Percentiles rank a stretch among this genome's conserved stretches.
phyloP scores from a whole-genome alignment of 2,329 filamentous ascomycete species.

The Albifimbria verrucaria region DNA sequence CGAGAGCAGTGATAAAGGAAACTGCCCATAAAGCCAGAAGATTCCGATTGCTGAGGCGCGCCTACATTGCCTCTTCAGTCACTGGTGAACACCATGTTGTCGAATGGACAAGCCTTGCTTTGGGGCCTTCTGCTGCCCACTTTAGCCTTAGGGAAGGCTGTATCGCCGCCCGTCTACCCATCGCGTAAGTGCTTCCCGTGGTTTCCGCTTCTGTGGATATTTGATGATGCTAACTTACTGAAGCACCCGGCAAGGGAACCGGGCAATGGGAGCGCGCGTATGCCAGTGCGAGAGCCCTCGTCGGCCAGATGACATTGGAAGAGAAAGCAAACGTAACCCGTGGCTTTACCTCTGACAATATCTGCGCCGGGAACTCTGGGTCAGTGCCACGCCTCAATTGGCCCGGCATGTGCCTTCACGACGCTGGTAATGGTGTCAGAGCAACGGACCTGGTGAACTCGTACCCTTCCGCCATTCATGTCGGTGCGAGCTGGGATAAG shows the following conservation, averaged over 20 bases:
- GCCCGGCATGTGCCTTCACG: slow-evolving; percentile 46
- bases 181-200: slow-evolving; percentile 13
- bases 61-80: too few relatives aligned
- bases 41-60: too few relatives aligned
- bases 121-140: slow-evolving; percentile 6
- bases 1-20: neutral
- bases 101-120: neutral
- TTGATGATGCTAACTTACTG: neutral
- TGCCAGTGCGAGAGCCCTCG: slow-evolving; percentile 51
- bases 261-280: slow-evolving; percentile 57
- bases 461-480: slow-evolving; percentile 45
- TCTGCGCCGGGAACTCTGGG: slow-evolving; percentile 46
- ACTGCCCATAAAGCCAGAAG: neutral
- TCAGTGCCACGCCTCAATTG: slow-evolving; percentile 41
- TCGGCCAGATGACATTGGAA: slow-evolving; percentile 61
- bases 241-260: slow-evolving; percentile 27
- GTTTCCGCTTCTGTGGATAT: neutral
- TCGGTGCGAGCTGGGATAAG: slow-evolving; percentile 51
- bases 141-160: slow-evolving; percentile 1
- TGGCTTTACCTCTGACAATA: slow-evolving; percentile 51
- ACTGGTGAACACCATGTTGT: too few relatives aligned
- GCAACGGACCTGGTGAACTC: slow-evolving; percentile 46
- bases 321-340: slow-evolving; percentile 56
- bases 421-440: slow-evolving; percentile 47
- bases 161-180: slow-evolving; percentile 22